Percentiles rank a stretch among this genome's conserved stretches.
Conservation (phyloP, 2,329 filamentous ascomycete species). For the Colletotrichum sp. region DNA sequence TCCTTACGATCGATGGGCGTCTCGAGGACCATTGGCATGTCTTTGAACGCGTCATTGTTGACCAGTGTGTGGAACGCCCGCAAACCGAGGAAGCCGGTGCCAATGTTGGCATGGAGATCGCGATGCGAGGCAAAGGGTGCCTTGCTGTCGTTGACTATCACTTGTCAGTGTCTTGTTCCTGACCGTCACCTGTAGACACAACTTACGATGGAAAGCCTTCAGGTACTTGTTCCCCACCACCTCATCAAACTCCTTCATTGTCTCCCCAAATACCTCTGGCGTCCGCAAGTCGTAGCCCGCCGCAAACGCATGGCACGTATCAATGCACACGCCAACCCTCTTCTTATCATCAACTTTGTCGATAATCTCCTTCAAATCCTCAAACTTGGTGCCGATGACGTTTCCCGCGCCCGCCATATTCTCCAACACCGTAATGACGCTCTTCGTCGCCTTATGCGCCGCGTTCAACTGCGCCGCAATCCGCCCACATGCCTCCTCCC, state of each 20-base stretch:
- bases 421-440: conserved; percentile 85
- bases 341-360: conserved; percentile 78
- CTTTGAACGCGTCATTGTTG: conserved; percentile 78
- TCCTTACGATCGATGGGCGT: conserved; percentile 85
- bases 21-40: conserved; percentile 90
- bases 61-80: conserved; percentile 90
- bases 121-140: conserved; percentile 81
- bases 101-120: conserved; percentile 95
- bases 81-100: conserved; percentile 90
- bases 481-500: conserved; percentile 73
- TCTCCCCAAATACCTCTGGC: conserved; percentile 73
- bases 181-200: accelerated
- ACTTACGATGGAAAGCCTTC: conserved; percentile 74
- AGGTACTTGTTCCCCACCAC: conserved; percentile 82
- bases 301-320: conserved; percentile 96
- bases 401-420: conserved; percentile 95
- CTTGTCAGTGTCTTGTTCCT: accelerated
- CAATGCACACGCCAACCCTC: conserved; percentile 91
- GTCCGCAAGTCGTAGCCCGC: conserved; percentile 89
- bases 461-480: conserved; percentile 85
- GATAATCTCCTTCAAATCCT: conserved; percentile 88
- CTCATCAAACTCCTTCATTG: conserved; percentile 77
- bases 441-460: conserved; percentile 76
- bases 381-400: conserved; percentile 83
- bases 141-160: conserved; percentile 81